Evolutionary conservation across 345 rosid genomes (phyloP), one percentile per base, ranked within the genome.

Genomic region (Moringa oleifera): DNA sequence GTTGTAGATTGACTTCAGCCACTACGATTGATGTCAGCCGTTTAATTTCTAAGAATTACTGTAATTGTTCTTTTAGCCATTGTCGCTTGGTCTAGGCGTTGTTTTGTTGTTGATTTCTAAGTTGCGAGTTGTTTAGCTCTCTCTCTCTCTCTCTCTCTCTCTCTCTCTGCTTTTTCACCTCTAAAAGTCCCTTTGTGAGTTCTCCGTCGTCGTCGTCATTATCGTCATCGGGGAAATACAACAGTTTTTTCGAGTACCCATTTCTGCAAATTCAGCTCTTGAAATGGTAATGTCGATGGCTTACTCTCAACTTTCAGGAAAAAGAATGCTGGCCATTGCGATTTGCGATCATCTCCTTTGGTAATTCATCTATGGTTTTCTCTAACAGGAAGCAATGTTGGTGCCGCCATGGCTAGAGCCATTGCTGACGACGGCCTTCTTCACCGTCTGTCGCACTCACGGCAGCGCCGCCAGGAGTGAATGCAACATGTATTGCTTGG

Each of bases 401-500:
- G 94, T 79, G 58, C 96, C 96, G 0, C 78, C 85, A 63, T 92
- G 96, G 98, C 77, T 92, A 4, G 91, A 92, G 76, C 61, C 79
- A 66, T 73, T 92, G 68, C 74, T 92, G 47, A 68, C 68, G 61
- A 74, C 91, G 24, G 61, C 68, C 21, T 89, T 89, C 73, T 92
- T 92, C 82, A 65, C 68, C 53, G 69, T 80, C 37, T 92, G 98
- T 71, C 64, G 75, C 11, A 75, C 60, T 18, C 98, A 92, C 33
- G 67, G 79, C 18, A 85, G 82, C 28, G 77, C 92, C 21, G 78
- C 95, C 0, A 64, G 88, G 51, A 85, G 89, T 47, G 96, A 92
- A 79, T 85, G 91, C 67, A 92, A 92, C 68, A 83, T 92, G 96
- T 92, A 75, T 74, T 92, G 98, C 59, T 68, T 92, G 46, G 95